phyloP scores from a whole-genome alignment of 345 rosid species.

The Theobroma cacao region DNA sequence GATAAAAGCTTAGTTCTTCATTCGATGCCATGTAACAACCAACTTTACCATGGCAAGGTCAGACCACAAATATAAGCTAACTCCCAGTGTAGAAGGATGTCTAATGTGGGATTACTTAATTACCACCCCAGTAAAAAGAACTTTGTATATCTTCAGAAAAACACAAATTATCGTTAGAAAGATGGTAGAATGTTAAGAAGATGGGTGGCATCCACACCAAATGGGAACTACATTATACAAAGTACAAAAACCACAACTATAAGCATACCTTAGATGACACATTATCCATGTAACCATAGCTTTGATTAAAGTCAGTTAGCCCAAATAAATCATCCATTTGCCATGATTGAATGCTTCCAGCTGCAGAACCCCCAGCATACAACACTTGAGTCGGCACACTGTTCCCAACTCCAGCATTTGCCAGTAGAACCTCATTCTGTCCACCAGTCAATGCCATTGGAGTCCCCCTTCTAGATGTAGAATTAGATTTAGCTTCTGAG shows the following conservation, averaged over 20 bases:
- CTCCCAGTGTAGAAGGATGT: not conserved
- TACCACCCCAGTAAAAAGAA: not conserved
- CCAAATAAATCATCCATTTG: constrained; percentile 76
- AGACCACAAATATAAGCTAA: not conserved
- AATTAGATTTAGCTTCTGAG: constrained; percentile 37
- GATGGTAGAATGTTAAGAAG: not conserved
- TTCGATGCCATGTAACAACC: not conserved
- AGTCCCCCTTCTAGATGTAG: constrained; percentile 30
- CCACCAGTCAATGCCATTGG: constrained; percentile 28
- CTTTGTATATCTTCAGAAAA: not conserved
- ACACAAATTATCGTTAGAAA: not conserved
- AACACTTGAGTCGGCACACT: constrained; percentile 35
- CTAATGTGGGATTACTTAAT: not conserved
- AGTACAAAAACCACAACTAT: not conserved
- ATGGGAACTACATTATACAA: not conserved
- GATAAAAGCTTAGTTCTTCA: not conserved
- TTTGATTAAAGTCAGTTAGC: constrained; percentile 58
- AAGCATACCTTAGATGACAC: constrained; percentile 78
- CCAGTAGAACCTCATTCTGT: constrained; percentile 32
- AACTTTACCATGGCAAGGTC: not conserved
- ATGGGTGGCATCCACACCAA: not conserved
- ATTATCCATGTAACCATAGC: constrained; percentile 60
- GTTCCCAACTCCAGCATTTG: constrained; percentile 29
- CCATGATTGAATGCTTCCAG: constrained; percentile 73
- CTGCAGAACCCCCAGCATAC: constrained; percentile 60